Evolutionary conservation across 2,329 filamentous ascomycete species (phyloP).

Genomic region (Colletotrichum sp.): DNA sequence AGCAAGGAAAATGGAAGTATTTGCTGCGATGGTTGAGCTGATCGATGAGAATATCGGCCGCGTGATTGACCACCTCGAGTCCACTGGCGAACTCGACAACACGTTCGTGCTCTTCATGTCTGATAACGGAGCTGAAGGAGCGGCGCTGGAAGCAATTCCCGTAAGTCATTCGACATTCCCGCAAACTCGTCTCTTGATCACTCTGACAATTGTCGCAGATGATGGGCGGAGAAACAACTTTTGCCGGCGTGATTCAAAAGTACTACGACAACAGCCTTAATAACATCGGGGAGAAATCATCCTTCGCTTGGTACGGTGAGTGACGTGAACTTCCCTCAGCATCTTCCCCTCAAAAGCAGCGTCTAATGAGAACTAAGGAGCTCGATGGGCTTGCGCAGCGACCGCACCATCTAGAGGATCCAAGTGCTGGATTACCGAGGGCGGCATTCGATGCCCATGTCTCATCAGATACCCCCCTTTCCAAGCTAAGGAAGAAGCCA

Average conservation of each 20-base stretch:
- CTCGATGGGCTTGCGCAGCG: conserved; percentile 50
- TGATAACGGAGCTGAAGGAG: conserved; percentile 47
- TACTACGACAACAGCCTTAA: conserved; percentile 57
- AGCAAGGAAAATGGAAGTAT: conserved; percentile 47
- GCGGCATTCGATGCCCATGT: conserved; percentile 37
- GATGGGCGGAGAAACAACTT: conserved; percentile 3
- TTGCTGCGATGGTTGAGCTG: conserved; percentile 61
- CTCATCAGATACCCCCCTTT: conserved; percentile 35
- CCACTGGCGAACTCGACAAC: conserved; percentile 56
- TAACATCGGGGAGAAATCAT: conserved; percentile 55
- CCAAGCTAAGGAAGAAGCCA: conserved; percentile 29
- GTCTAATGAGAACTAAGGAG: neutral
- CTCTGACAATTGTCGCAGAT: neutral
- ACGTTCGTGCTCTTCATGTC: conserved; percentile 61
- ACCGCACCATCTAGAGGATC: conserved; percentile 30
- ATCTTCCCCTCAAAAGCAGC: too few relatives aligned
- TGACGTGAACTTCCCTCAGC: neutral
- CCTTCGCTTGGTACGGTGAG: conserved; percentile 55
- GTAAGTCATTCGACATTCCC: neutral
- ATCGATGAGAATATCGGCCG: conserved; percentile 59
- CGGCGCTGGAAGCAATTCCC: conserved; percentile 11
- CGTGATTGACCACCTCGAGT: conserved; percentile 53
- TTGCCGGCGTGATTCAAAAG: conserved; percentile 49
- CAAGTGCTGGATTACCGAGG: neutral
- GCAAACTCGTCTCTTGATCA: neutral